Percentiles rank a stretch among this genome's conserved stretches.
Conservation (phyloP, 148 eudicot genomes). For the Amaranthus palmeri region DNA sequence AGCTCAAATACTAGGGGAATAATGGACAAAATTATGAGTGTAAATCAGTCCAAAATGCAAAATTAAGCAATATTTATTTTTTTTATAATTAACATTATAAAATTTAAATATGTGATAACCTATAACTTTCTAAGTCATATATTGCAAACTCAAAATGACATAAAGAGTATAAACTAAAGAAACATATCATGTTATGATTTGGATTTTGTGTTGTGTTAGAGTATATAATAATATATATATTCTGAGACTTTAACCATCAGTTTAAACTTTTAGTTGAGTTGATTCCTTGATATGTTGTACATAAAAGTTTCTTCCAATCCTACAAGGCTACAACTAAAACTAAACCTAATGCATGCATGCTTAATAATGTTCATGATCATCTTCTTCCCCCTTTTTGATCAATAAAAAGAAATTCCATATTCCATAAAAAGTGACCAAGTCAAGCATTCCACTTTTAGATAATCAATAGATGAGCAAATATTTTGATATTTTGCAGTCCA, state of each 20-base stretch:
- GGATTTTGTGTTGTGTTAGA: too few species aligned
- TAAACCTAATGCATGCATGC: neutral
- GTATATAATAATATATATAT: too few species aligned
- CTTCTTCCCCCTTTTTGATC: neutral
- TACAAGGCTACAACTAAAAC: neutral
- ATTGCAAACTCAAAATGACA: too few species aligned
- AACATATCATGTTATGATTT: neutral
- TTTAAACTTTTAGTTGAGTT: too few species aligned
- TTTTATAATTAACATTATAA: too few species aligned
- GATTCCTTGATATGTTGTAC: neutral
- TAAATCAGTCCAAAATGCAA: too few species aligned
- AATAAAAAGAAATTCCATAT: slow-evolving; percentile 8
- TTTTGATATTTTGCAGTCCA: neutral
- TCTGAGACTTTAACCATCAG: neutral
- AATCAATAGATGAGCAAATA: neutral
- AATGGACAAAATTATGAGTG: too few species aligned
- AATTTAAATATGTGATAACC: too few species aligned
- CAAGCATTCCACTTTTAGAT: slow-evolving; percentile 12
- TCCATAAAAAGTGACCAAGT: slow-evolving; percentile 15
- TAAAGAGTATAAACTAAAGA: neutral
- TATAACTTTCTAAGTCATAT: too few species aligned
- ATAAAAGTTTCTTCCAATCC: neutral
- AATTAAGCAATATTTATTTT: neutral
- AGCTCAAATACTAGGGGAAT: too few species aligned
- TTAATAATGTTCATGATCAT: neutral